Evolutionary conservation across 2,329 filamentous ascomycete species (phyloP), one percentile per base, ranked within the genome.

Genomic region (Aureobasidium sp.): DNA sequence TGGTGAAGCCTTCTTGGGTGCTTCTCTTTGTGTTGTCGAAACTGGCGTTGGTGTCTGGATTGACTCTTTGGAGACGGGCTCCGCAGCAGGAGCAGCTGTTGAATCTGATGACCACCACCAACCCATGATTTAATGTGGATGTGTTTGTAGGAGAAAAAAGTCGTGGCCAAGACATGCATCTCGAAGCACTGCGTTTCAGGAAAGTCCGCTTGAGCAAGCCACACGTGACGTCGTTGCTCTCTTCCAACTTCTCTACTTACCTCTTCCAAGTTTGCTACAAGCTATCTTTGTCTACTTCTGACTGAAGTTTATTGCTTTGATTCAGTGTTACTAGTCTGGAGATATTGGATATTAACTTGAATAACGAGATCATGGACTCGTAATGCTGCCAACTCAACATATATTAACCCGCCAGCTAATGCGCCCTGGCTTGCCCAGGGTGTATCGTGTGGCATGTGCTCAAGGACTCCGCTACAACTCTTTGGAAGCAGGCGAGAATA

Each of bases 401-500:
- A 51, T 60, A 50, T 51, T 51, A 34, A 23, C 32, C 27, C 57
- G 57, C 46, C 39, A 46, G 57, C 57, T 60, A 26, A 51, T 51
- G 36, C 57, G 57, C 57, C 57, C 57, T 36, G 46, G 57, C 44
- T 26, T 60, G 57, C 57, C 44, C 44, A 51, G 46, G 37, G 57
- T 42, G 44, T 32, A 44, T 50, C 57, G 57, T 36, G 44, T 34
- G 57, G 36, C 46, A 51, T 60, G 57, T 60, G 57, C 57, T 50
- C 46, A 46, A 53, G 39, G 48, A 13, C 17, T 37, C 39, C 71
- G 74, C 29, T 69, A 66, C 65, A 67, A 68, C 13, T 73, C 75
- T 8, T 64, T 75, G 1, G 76, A 80, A 63, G 75, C 80, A 12
- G 84, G 82, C 57, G 84, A 85, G 66, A 81, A 88, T 68, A 85